Evolutionary conservation across 2,329 filamentous ascomycete genomes (phyloP).

Genomic region (Graphilbum ipis-grandicollis): DNA sequence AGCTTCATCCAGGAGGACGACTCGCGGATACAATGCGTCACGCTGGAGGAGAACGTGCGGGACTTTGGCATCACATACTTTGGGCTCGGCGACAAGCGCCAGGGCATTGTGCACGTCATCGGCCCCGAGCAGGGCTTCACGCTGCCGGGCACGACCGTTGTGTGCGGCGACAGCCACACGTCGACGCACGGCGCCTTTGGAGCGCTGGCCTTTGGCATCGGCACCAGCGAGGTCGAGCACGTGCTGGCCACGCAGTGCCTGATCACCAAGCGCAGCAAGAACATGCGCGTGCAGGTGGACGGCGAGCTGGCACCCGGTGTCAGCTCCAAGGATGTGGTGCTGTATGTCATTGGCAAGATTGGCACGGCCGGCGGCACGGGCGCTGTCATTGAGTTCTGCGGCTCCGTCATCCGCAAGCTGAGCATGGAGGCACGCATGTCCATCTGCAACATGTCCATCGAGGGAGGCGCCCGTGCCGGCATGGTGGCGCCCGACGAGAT

Average conservation of each 20-base stretch:
- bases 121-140: slow-evolving; percentile 98
- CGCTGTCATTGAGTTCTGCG: slow-evolving; percentile 92
- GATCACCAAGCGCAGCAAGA: slow-evolving; percentile 89
- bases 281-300: slow-evolving; percentile 95
- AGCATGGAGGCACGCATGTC: slow-evolving; percentile 98
- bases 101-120: slow-evolving; percentile 97
- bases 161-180: slow-evolving; percentile 95
- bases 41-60: slow-evolving; percentile 93
- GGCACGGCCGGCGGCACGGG: slow-evolving; percentile 92
- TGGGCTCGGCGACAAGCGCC: slow-evolving; percentile 85
- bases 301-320: slow-evolving; percentile 81
- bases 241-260: slow-evolving; percentile 92
- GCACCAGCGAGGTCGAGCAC: slow-evolving; percentile 96
- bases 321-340: slow-evolving; percentile 87
- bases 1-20: slow-evolving; percentile 92
- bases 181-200: slow-evolving; percentile 97
- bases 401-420: slow-evolving; percentile 72
- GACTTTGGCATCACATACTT: slow-evolving; percentile 96
- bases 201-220: slow-evolving; percentile 87
- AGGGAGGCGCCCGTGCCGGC: slow-evolving; percentile 84
- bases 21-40: slow-evolving; percentile 83
- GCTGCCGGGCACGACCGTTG: slow-evolving; percentile 86
- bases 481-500: slow-evolving; percentile 93
- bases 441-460: slow-evolving; percentile 99
- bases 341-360: slow-evolving; percentile 83